Evolutionary conservation across 495 filamentous ascomycete species (phyloP).

Genomic region (Peziza echinospora): DNA sequence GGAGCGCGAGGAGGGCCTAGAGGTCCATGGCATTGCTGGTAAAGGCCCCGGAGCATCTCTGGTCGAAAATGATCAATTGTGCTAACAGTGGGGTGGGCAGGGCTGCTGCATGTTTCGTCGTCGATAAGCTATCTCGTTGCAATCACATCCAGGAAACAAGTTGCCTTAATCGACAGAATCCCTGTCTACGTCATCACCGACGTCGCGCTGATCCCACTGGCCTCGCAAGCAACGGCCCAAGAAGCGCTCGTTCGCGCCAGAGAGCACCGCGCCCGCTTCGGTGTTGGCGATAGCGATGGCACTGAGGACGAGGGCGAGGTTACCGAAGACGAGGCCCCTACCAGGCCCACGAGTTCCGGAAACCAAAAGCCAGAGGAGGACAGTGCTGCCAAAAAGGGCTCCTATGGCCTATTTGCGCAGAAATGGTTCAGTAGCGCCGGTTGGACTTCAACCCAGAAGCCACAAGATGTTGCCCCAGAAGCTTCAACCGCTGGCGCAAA

Average conservation of each 20-base stretch:
- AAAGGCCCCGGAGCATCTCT: conserved; percentile 15
- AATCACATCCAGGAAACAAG: conserved; percentile 64
- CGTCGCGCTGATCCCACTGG: conserved; percentile 68
- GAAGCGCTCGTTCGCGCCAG: conserved; percentile 44
- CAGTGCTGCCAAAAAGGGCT: conserved; percentile 53
- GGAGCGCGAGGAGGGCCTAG: conserved; percentile 29
- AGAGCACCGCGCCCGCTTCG: conserved; percentile 22
- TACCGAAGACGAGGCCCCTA: conserved; percentile 15
- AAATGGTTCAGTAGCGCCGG: conserved; percentile 74
- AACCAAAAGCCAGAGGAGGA: conserved; percentile 39
- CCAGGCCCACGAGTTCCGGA: conserved; percentile 22
- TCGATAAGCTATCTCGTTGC: conserved; percentile 58
- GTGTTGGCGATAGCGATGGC: conserved; percentile 7
- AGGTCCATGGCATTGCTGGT: conserved; percentile 77
- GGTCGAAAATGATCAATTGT: too few species aligned
- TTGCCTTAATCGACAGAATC: conserved; percentile 53
- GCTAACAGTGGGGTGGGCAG: conserved; percentile 28
- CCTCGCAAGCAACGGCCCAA: conserved; percentile 49
- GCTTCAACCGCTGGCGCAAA: conserved; percentile 22
- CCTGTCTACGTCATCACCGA: conserved; percentile 70
- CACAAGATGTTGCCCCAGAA: conserved; percentile 33
- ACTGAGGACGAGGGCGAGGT: conserved; percentile 19
- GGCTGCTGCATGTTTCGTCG: conserved; percentile 48
- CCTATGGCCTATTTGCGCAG: conserved; percentile 70
- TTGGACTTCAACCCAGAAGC: conserved; percentile 32